Conservation (phyloP, 257 asterid species). For the Ophiorrhiza pumila region DNA sequence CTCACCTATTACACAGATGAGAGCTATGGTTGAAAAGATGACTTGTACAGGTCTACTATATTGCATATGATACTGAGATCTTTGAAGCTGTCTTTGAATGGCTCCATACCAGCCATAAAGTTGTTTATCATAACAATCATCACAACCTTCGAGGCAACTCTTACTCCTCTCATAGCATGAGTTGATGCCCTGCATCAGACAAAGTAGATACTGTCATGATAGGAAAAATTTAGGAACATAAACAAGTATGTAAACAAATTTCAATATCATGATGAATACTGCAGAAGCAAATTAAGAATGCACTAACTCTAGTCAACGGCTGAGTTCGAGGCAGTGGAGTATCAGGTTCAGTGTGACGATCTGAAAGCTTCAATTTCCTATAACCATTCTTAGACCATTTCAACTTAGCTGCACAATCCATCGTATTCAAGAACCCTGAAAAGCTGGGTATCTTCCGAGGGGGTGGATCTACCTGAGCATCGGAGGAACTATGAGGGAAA, state of each 20-base stretch:
- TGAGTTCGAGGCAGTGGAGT: conserved; percentile 47
- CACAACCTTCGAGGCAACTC: conserved; percentile 66
- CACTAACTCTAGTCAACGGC: conserved; percentile 56
- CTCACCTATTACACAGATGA: conserved; percentile 80
- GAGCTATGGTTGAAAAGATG: conserved; percentile 42
- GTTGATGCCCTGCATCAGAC: conserved; percentile 42
- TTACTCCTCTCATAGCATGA: conserved; percentile 59
- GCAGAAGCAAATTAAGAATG: conserved; percentile 2
- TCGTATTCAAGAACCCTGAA: conserved; percentile 60
- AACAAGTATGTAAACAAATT: neutral
- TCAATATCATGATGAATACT: conserved; percentile 5
- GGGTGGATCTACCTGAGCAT: conserved; percentile 40
- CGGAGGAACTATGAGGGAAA: conserved; percentile 33
- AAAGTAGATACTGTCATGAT: conserved; percentile 16
- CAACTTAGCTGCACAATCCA: conserved; percentile 68
- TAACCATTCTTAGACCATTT: conserved; percentile 80
- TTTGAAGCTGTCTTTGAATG: conserved; percentile 76
- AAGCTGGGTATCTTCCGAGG: conserved; percentile 76
- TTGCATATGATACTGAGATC: conserved; percentile 83
- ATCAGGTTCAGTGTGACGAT: conserved; percentile 50
- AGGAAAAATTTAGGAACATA: neutral
- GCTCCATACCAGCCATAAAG: conserved; percentile 78
- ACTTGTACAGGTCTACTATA: conserved; percentile 73
- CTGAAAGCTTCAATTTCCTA: conserved; percentile 58
- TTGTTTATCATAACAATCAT: conserved; percentile 63